Evolutionary conservation across 805 yeast genomes (phyloP).

Genomic region (Candida montana): DNA sequence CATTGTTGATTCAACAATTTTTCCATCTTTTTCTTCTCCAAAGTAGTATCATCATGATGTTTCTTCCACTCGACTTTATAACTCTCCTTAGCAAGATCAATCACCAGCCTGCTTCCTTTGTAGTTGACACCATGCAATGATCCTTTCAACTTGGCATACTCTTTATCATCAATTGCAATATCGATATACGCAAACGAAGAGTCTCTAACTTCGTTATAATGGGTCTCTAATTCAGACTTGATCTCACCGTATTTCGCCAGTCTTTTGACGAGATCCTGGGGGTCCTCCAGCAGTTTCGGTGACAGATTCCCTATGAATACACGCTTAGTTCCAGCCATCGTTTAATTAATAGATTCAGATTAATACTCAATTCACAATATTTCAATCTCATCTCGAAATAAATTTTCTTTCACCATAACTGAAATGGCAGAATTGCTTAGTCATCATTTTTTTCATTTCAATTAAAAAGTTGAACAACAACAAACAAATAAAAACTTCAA

Average conservation of each 20-base stretch:
- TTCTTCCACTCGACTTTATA: conserved; percentile 42
- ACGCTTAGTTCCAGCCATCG: conserved; percentile 21
- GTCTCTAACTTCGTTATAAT: conserved; percentile 43
- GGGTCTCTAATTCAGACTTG: conserved; percentile 41
- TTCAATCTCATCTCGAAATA: not conserved
- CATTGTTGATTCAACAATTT: conserved; percentile 34
- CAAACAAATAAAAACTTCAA: too few species aligned
- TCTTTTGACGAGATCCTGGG: conserved; percentile 46
- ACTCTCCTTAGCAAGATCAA: conserved; percentile 58
- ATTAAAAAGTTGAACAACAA: not conserved
- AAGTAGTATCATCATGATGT: conserved; percentile 41
- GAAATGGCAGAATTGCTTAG: not conserved
- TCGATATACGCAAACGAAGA: conserved; percentile 59
- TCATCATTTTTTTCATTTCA: not conserved
- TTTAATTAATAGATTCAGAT: too few species aligned
- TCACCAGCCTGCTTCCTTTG: conserved; percentile 63
- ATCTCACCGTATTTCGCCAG: conserved; percentile 60
- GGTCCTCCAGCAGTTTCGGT: conserved; percentile 38
- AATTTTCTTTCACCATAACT: not conserved
- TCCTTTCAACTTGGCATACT: conserved; percentile 44
- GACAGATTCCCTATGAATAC: conserved; percentile 71
- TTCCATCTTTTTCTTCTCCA: conserved; percentile 26
- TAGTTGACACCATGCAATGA: conserved; percentile 67
- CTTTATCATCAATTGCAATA: conserved; percentile 42
- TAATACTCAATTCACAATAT: too few species aligned